Evolutionary conservation across 768 basidiomycete genomes (phyloP).

Genomic region (Tulasnella calospora): DNA sequence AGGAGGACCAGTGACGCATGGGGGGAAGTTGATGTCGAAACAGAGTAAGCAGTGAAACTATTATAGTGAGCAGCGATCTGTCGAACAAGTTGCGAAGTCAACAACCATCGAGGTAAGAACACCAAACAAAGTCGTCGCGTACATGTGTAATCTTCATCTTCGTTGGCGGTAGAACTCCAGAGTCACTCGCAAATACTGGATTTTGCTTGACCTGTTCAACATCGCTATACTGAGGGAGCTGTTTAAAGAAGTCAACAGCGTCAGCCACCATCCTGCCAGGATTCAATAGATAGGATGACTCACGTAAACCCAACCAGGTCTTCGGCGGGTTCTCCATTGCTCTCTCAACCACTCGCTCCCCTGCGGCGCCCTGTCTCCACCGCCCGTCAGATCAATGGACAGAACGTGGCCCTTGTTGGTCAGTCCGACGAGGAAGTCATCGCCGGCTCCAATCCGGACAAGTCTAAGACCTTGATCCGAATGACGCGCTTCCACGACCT

Average conservation of each 20-base stretch:
- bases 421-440: constrained; percentile 67
- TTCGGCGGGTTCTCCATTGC: neutral
- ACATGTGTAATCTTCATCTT: constrained; percentile 74
- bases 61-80: constrained; percentile 76
- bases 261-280: neutral
- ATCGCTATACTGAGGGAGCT: constrained; percentile 76
- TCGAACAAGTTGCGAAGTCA: constrained; percentile 15
- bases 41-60: constrained; percentile 78
- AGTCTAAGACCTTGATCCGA: constrained; percentile 42
- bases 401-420: constrained; percentile 77
- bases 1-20: constrained; percentile 66
- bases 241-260: neutral
- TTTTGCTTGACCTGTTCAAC: constrained; percentile 47
- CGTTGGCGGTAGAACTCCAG: constrained; percentile 35
- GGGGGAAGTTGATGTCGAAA: constrained; percentile 38
- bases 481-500: constrained; percentile 29
- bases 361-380: constrained; percentile 41
- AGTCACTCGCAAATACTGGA: constrained; percentile 41
- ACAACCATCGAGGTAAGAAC: constrained; percentile 19
- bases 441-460: constrained; percentile 76
- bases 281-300: constrained; percentile 32
- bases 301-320: constrained; percentile 62
- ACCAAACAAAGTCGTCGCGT: constrained; percentile 33
- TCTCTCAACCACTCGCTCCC: constrained; percentile 24
- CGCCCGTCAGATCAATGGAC: constrained; percentile 44